Evolutionary conservation across 306 rosid genomes (phyloP).

Genomic region (Dalbergia cochinchinensis): DNA sequence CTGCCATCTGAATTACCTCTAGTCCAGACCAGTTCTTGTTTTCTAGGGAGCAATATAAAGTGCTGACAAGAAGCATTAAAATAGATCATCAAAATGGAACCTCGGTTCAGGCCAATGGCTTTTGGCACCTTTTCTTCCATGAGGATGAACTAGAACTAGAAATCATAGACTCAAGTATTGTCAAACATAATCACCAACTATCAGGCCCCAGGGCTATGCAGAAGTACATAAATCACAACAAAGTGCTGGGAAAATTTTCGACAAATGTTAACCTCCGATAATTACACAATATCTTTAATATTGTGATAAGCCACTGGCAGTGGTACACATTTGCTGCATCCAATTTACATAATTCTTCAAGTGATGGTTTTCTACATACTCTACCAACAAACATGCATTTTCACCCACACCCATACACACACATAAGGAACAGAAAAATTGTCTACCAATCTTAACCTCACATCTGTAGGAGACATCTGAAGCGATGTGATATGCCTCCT

Average conservation of each 20-base stretch:
- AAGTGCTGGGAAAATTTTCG: constrained; percentile 39
- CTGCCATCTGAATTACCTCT: constrained; percentile 24
- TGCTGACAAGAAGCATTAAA: constrained; percentile 21
- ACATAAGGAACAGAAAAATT: constrained; percentile 48
- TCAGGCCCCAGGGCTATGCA: background rate
- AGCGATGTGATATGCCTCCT: constrained; percentile 66
- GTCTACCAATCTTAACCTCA: constrained; percentile 86
- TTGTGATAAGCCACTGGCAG: constrained; percentile 52
- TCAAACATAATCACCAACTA: constrained; percentile 20
- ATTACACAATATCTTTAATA: constrained; percentile 48
- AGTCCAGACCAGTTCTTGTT: background rate
- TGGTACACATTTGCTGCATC: constrained; percentile 65
- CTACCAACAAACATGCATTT: background rate
- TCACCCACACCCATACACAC: background rate
- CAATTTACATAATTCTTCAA: constrained; percentile 69
- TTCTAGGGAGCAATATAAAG: background rate
- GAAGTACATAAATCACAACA: background rate
- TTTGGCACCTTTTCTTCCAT: background rate
- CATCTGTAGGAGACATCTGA: constrained; percentile 72
- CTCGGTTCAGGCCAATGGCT: background rate
- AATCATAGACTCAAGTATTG: constrained; percentile 22
- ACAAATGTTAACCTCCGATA: constrained; percentile 63
- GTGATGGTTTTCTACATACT: constrained; percentile 62
- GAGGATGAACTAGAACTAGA: constrained; percentile 6
- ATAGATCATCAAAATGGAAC: constrained; percentile 12